Base-by-base conservation (phyloP, 2,329 filamentous ascomycete species). In the Fusarium sp. region DNA sequence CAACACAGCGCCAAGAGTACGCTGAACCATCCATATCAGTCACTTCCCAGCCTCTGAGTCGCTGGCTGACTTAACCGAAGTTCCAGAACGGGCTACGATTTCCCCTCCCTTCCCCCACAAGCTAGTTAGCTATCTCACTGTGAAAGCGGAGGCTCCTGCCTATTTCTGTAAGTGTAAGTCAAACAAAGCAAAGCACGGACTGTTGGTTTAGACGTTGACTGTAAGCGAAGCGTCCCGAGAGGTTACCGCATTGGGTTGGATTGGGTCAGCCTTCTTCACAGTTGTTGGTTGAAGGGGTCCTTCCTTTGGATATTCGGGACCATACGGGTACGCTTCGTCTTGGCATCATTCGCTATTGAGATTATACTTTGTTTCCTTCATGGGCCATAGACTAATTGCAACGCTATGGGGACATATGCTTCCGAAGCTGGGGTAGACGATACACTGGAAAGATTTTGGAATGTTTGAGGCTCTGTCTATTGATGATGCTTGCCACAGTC, bases 141-240 rank as follows among this genome's bases (percentile, higher is more conserved):
- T 65, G 62, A 65, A 40, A 37, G 15, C 57, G 52, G 60, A 33
- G 13, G 31, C 20, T 44, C 23, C 18, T 59, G 41, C 47, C 33
- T 38, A 36, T 50, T 50, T 28, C 18, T 23, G 16, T 31, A 36
- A 31, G 30, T 11, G 16, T 36, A 36, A 31, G n/a, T 11, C 42
- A n/a, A n/a, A 13, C 12, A 12, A 30, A 30, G 33, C 34, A 26
- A 38, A 45, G 58, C 42, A 63, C 58, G 34, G 60, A 63, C 42
- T 12, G 41, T 18, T 42, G 5, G 6, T 23, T 16, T 20, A 9
- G 13, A 13, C 13, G 15, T 15, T 18, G 23, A 28, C 6, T 42
- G 30, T 28, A 45, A 30, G 38, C 55, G 33, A 61, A 18, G 12
- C 2, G 20, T 26, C 13, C 36, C 33, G 58, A 42, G 28, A 18